phyloP scores from a whole-genome alignment of 345 rosid genomes.

The Hibiscus trionum region DNA sequence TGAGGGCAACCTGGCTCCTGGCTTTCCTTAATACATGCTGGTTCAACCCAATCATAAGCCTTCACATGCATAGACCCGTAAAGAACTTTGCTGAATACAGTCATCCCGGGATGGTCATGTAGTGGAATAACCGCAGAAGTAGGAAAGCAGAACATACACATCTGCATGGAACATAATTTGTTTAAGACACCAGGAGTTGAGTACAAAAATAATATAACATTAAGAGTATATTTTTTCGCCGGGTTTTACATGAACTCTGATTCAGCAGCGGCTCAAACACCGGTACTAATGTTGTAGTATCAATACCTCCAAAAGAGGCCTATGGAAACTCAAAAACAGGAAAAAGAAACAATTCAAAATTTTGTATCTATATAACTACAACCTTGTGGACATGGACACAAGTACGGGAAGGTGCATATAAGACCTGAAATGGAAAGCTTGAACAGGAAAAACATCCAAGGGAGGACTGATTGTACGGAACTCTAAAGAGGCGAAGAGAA shows the following conservation, averaged over 20 bases:
- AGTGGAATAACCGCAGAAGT: conserved; percentile 89
- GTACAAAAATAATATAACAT: neutral
- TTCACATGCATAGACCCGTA: conserved; percentile 91
- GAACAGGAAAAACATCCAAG: neutral
- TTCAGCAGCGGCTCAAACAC: neutral
- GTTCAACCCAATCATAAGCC: conserved; percentile 95
- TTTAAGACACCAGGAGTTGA: neutral
- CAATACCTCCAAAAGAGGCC: neutral
- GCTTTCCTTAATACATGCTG: conserved; percentile 46
- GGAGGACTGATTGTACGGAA: neutral
- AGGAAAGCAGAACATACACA: conserved; percentile 93
- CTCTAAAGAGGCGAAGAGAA: neutral
- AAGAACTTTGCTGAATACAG: conserved; percentile 85
- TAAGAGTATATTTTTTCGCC: neutral
- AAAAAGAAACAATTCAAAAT: neutral
- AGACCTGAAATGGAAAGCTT: neutral
- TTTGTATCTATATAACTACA: neutral
- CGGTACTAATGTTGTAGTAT: neutral
- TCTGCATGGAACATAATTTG: conserved; percentile 42
- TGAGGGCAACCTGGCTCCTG: conserved; percentile 31
- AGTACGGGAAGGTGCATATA: neutral
- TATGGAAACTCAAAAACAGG: neutral
- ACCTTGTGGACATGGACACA: neutral
- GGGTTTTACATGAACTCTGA: neutral
- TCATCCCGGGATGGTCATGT: conserved; percentile 96